phyloP scores from a whole-genome alignment of 495 filamentous ascomycete genomes.

The Penicillium chermesinum region DNA sequence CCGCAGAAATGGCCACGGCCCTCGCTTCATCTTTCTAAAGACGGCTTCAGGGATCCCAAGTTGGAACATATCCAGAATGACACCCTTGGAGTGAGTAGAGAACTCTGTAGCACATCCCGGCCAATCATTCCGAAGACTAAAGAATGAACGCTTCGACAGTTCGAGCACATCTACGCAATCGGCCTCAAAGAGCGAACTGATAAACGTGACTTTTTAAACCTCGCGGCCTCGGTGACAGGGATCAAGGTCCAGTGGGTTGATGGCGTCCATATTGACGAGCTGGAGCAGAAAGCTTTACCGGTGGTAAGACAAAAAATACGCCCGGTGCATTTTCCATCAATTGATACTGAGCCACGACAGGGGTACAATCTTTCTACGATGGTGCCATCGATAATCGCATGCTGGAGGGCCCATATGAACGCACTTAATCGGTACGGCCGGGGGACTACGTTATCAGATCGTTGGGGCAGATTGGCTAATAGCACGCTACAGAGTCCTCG shows the following conservation, averaged over 20 bases:
- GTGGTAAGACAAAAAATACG: conserved; percentile 15
- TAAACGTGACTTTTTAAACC: conserved; percentile 54
- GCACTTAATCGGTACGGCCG: background rate
- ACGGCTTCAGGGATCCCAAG: background rate
- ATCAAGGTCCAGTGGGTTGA: conserved; percentile 52
- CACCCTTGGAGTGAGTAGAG: conserved; percentile 23
- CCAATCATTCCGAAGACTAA: background rate
- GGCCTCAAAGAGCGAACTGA: conserved; percentile 57
- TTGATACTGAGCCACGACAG: conserved; percentile 1
- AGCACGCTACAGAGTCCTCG: conserved; percentile 24
- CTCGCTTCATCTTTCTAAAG: background rate
- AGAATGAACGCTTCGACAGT: conserved; percentile 10
- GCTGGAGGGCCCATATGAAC: conserved; percentile 39
- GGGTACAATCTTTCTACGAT: conserved; percentile 3
- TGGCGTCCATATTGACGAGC: conserved; percentile 30
- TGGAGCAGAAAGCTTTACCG: conserved; percentile 23
- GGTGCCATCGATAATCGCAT: conserved; percentile 13
- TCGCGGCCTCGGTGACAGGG: conserved; percentile 48
- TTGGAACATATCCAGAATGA: conserved; percentile 23
- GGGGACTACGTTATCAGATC: too few relatives aligned
- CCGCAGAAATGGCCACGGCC: background rate
- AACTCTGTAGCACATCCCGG: too few relatives aligned
- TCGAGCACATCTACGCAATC: conserved; percentile 50
- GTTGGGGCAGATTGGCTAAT: background rate
- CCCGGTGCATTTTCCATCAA: background rate